These are phyloP conservation scores for Phytophthora pisi DNA, from an alignment of 352 stramenopile species.

Conservation along the genomic window DNA sequence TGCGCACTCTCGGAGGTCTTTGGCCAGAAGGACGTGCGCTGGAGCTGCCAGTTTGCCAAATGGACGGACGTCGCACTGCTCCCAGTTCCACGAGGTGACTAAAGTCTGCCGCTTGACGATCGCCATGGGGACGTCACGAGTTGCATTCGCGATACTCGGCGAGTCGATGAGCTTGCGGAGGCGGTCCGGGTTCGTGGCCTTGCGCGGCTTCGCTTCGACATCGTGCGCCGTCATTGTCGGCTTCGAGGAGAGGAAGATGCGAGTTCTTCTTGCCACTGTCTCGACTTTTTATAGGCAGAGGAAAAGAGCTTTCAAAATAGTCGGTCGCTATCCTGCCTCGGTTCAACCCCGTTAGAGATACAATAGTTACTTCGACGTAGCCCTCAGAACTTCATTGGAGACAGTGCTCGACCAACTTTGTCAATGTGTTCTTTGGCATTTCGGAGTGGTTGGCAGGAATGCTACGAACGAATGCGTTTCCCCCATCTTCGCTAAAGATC, in stretches of 20 bases:
- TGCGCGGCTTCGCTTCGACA: slow-evolving; percentile 30
- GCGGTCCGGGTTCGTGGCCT: slow-evolving; percentile 56
- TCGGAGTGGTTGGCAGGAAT: too few relatives aligned
- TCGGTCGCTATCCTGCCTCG: too few relatives aligned
- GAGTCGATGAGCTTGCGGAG: slow-evolving; percentile 71
- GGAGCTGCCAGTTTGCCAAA: slow-evolving; percentile 51
- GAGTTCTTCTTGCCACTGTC: neutral
- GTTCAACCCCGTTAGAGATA: too few relatives aligned
- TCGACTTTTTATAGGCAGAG: neutral
- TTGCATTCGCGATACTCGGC: slow-evolving; percentile 45
- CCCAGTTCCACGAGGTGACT: slow-evolving; percentile 61
- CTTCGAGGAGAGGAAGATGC: neutral
- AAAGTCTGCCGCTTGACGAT: slow-evolving; percentile 49
- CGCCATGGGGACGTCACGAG: slow-evolving; percentile 41
- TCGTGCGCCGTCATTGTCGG: slow-evolving; percentile 15
- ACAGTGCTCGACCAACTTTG: too few relatives aligned
- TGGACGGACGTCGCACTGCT: slow-evolving; percentile 54
- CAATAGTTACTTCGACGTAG: too few relatives aligned
- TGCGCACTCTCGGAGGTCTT: slow-evolving; percentile 39
- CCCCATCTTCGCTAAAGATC: neutral
- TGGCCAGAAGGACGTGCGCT: slow-evolving; percentile 39
- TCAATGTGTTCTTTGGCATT: too few relatives aligned
- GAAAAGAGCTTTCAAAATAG: too few relatives aligned
- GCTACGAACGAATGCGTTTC: neutral
- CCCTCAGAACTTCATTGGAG: too few relatives aligned